Percentiles rank a stretch among this genome's conserved stretches.
Conservation (phyloP, 192 early-diverging fungal genomes). For the Coemansia sp. region DNA sequence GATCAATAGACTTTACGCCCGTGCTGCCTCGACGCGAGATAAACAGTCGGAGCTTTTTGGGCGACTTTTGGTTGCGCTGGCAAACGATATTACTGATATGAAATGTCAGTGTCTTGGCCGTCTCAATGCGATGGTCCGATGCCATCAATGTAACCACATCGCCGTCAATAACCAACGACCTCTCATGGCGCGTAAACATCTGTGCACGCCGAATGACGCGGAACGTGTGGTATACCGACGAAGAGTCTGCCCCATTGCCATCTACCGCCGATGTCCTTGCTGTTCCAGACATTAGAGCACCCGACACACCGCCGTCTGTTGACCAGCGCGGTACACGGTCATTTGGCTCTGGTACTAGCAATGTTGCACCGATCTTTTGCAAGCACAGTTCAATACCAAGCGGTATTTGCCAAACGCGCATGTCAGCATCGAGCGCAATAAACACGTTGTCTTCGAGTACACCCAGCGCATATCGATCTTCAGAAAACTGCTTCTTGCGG, state of each 20-base stretch:
- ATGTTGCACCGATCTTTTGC: constrained; percentile 34
- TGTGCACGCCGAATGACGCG: constrained; percentile 81
- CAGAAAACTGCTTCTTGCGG: constrained; percentile 82
- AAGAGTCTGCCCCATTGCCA: constrained; percentile 5
- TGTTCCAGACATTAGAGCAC: not conserved
- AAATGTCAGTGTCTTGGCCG: constrained; percentile 77
- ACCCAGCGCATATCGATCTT: constrained; percentile 80
- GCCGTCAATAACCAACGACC: constrained; percentile 91
- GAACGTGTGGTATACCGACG: constrained; percentile 72
- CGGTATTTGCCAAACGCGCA: constrained; percentile 67
- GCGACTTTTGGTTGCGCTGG: constrained; percentile 69
- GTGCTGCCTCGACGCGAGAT: constrained; percentile 60
- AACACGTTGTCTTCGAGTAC: constrained; percentile 75
- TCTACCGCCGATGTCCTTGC: not conserved
- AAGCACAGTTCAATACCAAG: constrained; percentile 41
- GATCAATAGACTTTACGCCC: constrained; percentile 75
- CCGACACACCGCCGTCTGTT: not conserved
- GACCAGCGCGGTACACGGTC: constrained; percentile 5
- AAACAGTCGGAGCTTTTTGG: constrained; percentile 69
- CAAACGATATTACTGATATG: constrained; percentile 72
- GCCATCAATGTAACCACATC: constrained; percentile 91
- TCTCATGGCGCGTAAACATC: constrained; percentile 85
- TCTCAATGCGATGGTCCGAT: constrained; percentile 80
- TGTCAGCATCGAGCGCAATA: constrained; percentile 77
- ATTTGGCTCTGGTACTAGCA: not conserved